Percentiles rank a stretch among this genome's conserved stretches.
phyloP scores from a whole-genome alignment of 768 basidiomycete species.

The Hypholoma fasciculare region DNA sequence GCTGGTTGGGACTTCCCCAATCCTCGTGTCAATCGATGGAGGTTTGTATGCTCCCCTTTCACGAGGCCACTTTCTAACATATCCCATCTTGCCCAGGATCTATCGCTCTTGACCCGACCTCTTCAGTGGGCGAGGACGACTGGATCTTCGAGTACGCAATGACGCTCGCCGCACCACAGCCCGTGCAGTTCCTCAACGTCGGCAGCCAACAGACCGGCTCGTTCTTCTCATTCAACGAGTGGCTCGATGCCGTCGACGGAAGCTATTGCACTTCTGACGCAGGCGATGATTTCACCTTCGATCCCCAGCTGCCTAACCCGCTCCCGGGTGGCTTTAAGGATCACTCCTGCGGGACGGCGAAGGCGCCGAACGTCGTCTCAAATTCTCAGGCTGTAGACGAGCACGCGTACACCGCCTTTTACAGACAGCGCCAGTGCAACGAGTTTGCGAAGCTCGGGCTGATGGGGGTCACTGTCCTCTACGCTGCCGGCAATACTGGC shows the following conservation, averaged over 20 bases:
- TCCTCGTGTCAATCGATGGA: constrained; percentile 32
- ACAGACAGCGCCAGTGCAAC: constrained; percentile 31
- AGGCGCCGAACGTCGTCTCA: constrained; percentile 33
- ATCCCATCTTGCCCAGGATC: constrained; percentile 9
- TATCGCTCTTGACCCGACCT: constrained; percentile 41
- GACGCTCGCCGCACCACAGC: constrained; percentile 37
- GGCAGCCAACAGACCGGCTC: constrained; percentile 38
- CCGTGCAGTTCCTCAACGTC: constrained; percentile 39
- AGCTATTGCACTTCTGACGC: constrained; percentile 44
- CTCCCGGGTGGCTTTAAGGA: constrained; percentile 28
- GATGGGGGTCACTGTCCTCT: constrained; percentile 58
- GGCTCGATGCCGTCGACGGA: constrained; percentile 45
- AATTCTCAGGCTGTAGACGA: constrained; percentile 33
- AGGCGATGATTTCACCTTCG: constrained; percentile 36
- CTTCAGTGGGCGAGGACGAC: constrained; percentile 51
- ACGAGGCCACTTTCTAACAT: no score
- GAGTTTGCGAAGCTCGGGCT: constrained; percentile 42
- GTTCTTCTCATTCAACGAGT: constrained; percentile 45
- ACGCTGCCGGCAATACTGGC: constrained; percentile 59
- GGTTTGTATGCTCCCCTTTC: constrained; percentile 15
- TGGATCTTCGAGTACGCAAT: constrained; percentile 58
- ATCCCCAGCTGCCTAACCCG: constrained; percentile 16
- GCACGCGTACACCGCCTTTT: constrained; percentile 24
- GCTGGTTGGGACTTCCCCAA: constrained; percentile 36
- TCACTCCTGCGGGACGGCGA: constrained; percentile 31